Base-by-base conservation (phyloP, 2,329 filamentous ascomycete genomes). In the Curvularia spicifera region DNA sequence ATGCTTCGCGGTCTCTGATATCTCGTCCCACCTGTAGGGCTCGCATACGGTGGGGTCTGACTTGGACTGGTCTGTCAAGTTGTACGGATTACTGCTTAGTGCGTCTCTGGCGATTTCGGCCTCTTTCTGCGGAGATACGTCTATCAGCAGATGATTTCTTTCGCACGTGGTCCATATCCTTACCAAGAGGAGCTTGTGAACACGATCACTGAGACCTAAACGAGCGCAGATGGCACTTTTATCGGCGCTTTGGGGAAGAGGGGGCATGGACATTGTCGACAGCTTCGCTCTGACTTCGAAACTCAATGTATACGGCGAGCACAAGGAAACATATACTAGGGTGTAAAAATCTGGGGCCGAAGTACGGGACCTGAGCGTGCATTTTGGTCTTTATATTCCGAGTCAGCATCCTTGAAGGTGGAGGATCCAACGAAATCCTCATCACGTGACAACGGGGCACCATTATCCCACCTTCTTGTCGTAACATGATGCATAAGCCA, bases 1-100 rank as follows among this genome's bases (percentile, higher is more conserved):
- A 57, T 83, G 79, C 50, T 77, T 81, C 10, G 79, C 79, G 4
- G 81, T 81, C 64, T 82, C 81, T 33, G 77, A 80, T 29, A 83
- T 78, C 52, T 82, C 78, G 53, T 78, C 76, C 69, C 79, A 81
- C 54, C 76, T 79, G 64, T 80, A 82, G 5, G 80, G 81, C 18
- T 66, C 64, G 52, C 60, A 63, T 6, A 76, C 66, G 29, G 67
- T 67, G 49, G 75, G 65, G 66, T 75, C 57, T 7, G 47, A 54
- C 43, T 67, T 68, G 29, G 76, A 76, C 20, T 78, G 73, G 9
- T 76, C 70, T 5, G 77, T 76, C 45, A 82, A 69, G 37, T 78
- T 78, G 33, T 70, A 68, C 24, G 70, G 72, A 52, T 75, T 73
- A 24, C 68, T 70, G 53, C 78, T 80, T 60, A 82, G 70, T 10